Evolutionary conservation across 2,329 filamentous ascomycete species (phyloP).

Genomic region (Aureobasidium sp.): DNA sequence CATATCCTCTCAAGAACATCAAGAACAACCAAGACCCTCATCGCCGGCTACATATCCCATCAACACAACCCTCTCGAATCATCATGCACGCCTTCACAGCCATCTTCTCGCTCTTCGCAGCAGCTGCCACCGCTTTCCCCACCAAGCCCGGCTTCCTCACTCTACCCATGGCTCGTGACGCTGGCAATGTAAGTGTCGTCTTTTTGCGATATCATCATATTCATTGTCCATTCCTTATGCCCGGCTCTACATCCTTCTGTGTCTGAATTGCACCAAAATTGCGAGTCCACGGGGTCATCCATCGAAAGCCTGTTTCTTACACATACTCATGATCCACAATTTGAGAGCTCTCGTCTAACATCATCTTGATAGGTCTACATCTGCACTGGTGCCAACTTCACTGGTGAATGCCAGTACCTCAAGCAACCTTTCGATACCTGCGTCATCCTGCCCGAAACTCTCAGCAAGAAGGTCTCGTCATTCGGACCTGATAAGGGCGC

Average conservation of each 20-base stretch:
- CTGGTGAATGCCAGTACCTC: neutral
- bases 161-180: neutral
- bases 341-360: neutral
- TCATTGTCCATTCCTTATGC: neutral
- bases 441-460: neutral
- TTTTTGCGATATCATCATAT: neutral
- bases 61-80: neutral
- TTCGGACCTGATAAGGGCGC: constrained; percentile 12
- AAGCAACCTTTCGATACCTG: constrained; percentile 2
- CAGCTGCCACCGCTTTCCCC: constrained; percentile 6
- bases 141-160: neutral
- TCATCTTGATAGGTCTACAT: neutral
- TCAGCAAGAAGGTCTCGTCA: constrained; percentile 1
- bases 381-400: constrained; percentile 15
- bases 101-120: constrained; percentile 10
- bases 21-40: neutral
- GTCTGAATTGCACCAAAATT: neutral
- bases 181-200: neutral
- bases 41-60: neutral
- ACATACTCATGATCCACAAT: neutral
- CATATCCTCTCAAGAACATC: neutral
- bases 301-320: neutral
- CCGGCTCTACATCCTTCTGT: neutral
- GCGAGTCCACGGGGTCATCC: neutral
- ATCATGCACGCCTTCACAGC: constrained; percentile 13